These are phyloP conservation scores for Candida railenensis DNA, from an alignment of 805 yeast genomes.

Conservation along the genomic window DNA sequence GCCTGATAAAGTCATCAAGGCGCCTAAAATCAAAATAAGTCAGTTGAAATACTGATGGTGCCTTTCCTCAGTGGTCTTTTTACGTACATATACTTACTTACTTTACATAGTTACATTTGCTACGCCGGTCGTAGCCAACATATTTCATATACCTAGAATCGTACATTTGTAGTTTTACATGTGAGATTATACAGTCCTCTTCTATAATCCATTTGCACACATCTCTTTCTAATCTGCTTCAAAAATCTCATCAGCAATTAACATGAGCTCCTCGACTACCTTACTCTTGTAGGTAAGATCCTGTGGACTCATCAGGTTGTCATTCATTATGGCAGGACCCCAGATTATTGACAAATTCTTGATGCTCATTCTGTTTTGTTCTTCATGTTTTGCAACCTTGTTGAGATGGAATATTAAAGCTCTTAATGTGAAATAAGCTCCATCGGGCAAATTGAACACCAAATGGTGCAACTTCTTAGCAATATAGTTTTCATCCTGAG, in stretches of 20 bases:
- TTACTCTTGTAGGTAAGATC: slow-evolving; percentile 75
- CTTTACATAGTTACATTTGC: neutral
- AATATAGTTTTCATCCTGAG: slow-evolving; percentile 44
- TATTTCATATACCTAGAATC: no score
- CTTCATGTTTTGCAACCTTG: slow-evolving; percentile 62
- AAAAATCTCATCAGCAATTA: slow-evolving; percentile 77
- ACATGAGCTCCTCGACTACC: slow-evolving; percentile 80
- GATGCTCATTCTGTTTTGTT: slow-evolving; percentile 74
- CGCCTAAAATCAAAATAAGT: slow-evolving; percentile 32
- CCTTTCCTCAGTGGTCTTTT: no score
- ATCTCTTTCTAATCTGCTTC: slow-evolving; percentile 34
- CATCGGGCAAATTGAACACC: slow-evolving; percentile 89
- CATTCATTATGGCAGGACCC: slow-evolving; percentile 87
- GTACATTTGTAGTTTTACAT: no score
- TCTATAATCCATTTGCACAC: no score
- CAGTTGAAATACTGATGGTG: slow-evolving; percentile 1
- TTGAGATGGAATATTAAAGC: slow-evolving; percentile 82
- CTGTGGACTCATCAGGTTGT: slow-evolving; percentile 60
- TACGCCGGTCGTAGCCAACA: no score
- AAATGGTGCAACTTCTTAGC: slow-evolving; percentile 80
- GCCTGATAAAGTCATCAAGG: slow-evolving; percentile 28
- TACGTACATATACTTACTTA: neutral
- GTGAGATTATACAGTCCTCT: no score
- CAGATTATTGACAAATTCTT: slow-evolving; percentile 85
- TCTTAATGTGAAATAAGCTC: slow-evolving; percentile 89